Evolutionary conservation across 257 asterid species (phyloP).

Genomic region (Primulina tabacum): DNA sequence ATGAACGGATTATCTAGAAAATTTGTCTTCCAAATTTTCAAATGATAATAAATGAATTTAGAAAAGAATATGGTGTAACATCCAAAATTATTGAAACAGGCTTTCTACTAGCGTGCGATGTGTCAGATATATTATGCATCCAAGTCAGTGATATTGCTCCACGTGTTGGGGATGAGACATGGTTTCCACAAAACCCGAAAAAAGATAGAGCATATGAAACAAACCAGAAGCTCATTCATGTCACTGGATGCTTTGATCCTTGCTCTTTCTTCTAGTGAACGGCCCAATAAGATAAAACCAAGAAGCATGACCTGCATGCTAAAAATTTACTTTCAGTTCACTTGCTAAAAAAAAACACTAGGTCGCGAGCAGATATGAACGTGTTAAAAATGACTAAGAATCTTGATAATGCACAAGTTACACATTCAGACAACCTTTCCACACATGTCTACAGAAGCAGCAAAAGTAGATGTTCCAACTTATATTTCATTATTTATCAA

Average conservation of each 20-base stretch:
- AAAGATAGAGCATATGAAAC: constrained; percentile 20
- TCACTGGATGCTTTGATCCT: constrained; percentile 94
- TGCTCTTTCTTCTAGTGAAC: constrained; percentile 96
- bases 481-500: not conserved
- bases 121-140: constrained; percentile 7
- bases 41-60: too few relatives aligned
- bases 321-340: constrained; percentile 40
- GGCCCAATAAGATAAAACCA: constrained; percentile 91
- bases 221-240: constrained; percentile 93
- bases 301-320: constrained; percentile 99
- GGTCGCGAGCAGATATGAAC: constrained; percentile 1
- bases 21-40: not conserved
- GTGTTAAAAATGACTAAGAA: not conserved
- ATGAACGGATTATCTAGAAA: not conserved
- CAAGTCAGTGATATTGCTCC: constrained; percentile 14
- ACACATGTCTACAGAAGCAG: not conserved
- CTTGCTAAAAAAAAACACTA: not conserved
- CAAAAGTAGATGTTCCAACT: not conserved
- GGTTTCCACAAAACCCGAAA: not conserved
- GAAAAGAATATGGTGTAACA: too few relatives aligned
- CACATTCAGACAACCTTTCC: not conserved
- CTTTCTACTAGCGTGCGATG: not conserved
- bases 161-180: constrained; percentile 6
- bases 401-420: not conserved
- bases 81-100: not conserved